Percentiles rank a stretch among this genome's conserved stretches.
These are phyloP conservation scores for Leishmania martiniquensis DNA, from an alignment of 208 protist species.

Conservation along the genomic window DNA sequence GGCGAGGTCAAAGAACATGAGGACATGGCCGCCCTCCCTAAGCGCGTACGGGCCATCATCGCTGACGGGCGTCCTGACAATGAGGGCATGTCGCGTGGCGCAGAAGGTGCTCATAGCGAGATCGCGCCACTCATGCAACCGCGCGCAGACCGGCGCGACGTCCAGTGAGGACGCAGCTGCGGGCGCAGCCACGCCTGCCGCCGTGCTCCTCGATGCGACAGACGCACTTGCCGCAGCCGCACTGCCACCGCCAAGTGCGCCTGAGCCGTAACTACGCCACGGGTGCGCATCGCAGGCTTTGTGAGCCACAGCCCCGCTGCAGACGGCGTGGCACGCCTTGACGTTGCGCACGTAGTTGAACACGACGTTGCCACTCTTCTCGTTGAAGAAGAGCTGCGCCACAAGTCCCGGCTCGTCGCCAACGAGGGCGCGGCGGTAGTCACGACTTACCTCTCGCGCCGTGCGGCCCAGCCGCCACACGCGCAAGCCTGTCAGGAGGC, in stretches of 20 bases:
- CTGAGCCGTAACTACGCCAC: constrained; percentile 31
- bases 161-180: constrained; percentile 14
- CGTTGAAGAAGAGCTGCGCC: constrained; percentile 81
- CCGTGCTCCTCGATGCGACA: background rate
- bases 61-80: constrained; percentile 35
- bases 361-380: constrained; percentile 82
- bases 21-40: constrained; percentile 33
- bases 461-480: constrained; percentile 76
- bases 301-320: constrained; percentile 50
- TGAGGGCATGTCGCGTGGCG: constrained; percentile 24
- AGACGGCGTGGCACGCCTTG: constrained; percentile 58
- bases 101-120: constrained; percentile 38
- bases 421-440: constrained; percentile 63
- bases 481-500: constrained; percentile 77
- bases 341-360: constrained; percentile 69
- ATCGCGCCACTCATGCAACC: constrained; percentile 53
- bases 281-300: constrained; percentile 44
- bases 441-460: constrained; percentile 70
- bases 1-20: constrained; percentile 50
- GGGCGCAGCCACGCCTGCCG: background rate
- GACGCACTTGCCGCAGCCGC: constrained; percentile 1
- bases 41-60: constrained; percentile 35
- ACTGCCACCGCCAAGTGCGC: background rate
- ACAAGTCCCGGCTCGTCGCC: constrained; percentile 81
- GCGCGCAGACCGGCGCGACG: constrained; percentile 19